Evolutionary conservation across 1,284 basidiomycete genomes (phyloP), one percentile per base, ranked within the genome.

Genomic region (Rhizoctonia solani): DNA sequence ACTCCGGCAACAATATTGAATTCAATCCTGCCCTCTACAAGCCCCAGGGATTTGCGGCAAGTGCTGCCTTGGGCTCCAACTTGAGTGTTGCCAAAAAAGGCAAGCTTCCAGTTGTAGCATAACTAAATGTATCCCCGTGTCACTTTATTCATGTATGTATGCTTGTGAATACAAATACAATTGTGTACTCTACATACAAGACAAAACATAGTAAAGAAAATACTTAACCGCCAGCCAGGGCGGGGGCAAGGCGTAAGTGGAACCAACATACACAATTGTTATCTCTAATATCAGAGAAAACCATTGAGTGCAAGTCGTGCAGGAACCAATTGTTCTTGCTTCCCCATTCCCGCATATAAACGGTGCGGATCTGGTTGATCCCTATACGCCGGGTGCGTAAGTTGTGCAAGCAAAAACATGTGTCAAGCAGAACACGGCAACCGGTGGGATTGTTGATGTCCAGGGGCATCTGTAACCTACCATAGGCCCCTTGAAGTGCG

Each of bases 401-500:
- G 67, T 81, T 77, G 67, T 74, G 72, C 5, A 79, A 58, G 4
- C 76, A 68, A 29, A 73, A 49, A 59, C 74, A 74, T 5, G 61
- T 73, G 59, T 80, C 76, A 3, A 81, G 67, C 0, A 81, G 66
- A 37, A 77, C 72, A 4, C 52, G 72, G 9, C 74, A 70, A 8
- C 41, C 27, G 6, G 73, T 53, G 5, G 66, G 49, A 68, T 79
- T 49, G 52, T 73, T 70, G 32, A 79, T 75, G 14, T 74, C 67
- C 2, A 82, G 69, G 4, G 79, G 81, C 0, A 81, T 39, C 2
- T 75, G 72, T 6, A 83, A 73, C 0, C 76, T 66, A 2, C 79
- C 77, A 75, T 82, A 82, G 8, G 77, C 76, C 6, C 79, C 80
- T 71, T 82, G 81, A 0, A 83, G 50, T 0, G 72, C 54, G 4